Evolutionary conservation across 1,139 yeast species (phyloP).

Genomic region (Taiozyma sp.): DNA sequence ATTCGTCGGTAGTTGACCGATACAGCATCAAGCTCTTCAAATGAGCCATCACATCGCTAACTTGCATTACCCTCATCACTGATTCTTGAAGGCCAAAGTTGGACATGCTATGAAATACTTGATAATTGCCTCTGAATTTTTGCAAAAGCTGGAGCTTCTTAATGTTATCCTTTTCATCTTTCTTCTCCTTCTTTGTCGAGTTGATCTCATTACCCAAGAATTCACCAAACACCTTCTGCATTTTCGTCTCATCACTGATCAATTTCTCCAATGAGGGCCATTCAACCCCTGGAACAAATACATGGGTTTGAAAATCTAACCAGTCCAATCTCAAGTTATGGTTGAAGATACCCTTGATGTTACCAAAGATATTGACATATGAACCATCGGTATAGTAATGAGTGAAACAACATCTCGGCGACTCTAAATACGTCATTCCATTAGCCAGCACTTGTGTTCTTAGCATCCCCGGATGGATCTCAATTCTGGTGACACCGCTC

Average conservation of each 20-base stretch:
- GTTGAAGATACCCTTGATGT: slow-evolving; percentile 55
- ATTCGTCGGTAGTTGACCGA: slow-evolving; percentile 36
- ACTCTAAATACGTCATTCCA: slow-evolving; percentile 60
- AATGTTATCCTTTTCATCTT: slow-evolving; percentile 28
- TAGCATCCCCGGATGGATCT: slow-evolving; percentile 57
- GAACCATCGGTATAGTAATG: slow-evolving; percentile 68
- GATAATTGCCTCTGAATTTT: slow-evolving; percentile 30
- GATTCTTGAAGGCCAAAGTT: slow-evolving; percentile 61
- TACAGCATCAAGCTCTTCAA: slow-evolving; percentile 61
- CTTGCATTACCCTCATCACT: slow-evolving; percentile 66
- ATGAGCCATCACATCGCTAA: slow-evolving; percentile 72
- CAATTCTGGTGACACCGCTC: slow-evolving; percentile 53
- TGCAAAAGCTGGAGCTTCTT: slow-evolving; percentile 25
- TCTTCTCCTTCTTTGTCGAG: slow-evolving; percentile 26
- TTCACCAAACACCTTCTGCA: slow-evolving; percentile 13
- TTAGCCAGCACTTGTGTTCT: slow-evolving; percentile 63
- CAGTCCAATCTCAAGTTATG: slow-evolving; percentile 64
- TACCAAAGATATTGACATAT: slow-evolving; percentile 55
- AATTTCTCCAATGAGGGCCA: slow-evolving; percentile 34
- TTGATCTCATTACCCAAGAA: slow-evolving; percentile 1
- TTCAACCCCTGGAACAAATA: slow-evolving; percentile 41
- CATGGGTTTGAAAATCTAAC: slow-evolving; percentile 55
- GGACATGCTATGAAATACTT: slow-evolving; percentile 37
- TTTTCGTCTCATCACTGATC: slow-evolving; percentile 22
- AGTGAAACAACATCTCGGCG: slow-evolving; percentile 50